Base-by-base conservation (phyloP, 192 early-diverging fungal species). In the Spizellomyces sp. region DNA sequence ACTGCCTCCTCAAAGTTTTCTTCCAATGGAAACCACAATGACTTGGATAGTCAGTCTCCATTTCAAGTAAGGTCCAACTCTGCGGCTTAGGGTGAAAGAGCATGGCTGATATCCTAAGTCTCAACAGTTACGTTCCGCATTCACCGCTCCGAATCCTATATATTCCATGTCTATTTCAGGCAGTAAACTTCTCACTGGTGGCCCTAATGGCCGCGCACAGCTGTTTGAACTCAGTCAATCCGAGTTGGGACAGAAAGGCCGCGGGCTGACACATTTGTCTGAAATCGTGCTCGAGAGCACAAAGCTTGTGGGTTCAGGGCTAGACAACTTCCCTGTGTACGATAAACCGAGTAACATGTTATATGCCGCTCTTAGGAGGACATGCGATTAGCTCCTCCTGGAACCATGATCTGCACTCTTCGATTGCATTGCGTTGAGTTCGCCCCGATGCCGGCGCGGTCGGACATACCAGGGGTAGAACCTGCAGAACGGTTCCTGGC, bases 71-170 rank as follows among this genome's bases (percentile, higher is more conserved):
- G 27, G 27, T 36, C 3, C 27, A 36, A 36, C 0, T 36, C 27
- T 36, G 27, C 27, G 1, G 27, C 27, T 36, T 36, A 36, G 27
- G 27, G 3, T 36, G 27, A 2, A 17, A 22, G 2, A 27, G 6
- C 43, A 10, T 15, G 9, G 10, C 54, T 70, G 62, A 46, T 27
- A 8, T 15, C 8, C n/a, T 74, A 5, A 69, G 15, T 58, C 12
- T 6, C 64, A 2, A 36, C 27, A 86, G 84, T 48, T 79, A 15
- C 61, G 75, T 9, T 77, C 84, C 14, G 73, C 67, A 42, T 82
- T 86, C 70, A 58, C 80, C 6, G 75, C 71, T 21, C 82, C 84
- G 3, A 57, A 71, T 44, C 58, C 77, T 8, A 77, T 80, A 14
- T 80, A 76, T 73, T 46, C 67, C 58, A 64, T 86, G 62, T 70